Conservation (phyloP, 768 basidiomycete genomes). For the Tylopilus subfusipes region DNA sequence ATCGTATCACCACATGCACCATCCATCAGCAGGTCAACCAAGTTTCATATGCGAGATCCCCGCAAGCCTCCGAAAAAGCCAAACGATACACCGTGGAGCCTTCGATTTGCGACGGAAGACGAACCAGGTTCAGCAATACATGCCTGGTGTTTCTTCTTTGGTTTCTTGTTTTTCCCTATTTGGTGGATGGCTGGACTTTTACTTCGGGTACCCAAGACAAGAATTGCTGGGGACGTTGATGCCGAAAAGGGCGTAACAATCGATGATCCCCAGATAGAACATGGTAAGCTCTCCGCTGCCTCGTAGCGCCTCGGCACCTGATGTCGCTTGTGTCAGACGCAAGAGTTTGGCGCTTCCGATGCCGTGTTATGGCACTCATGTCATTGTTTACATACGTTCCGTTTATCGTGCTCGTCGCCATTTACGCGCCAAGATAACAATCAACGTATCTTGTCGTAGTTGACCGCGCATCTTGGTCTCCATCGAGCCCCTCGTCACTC, state of each 20-base stretch:
- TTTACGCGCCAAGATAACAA: slow-evolving; percentile 47
- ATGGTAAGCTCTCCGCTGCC: slow-evolving; percentile 45
- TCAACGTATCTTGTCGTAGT: slow-evolving; percentile 10
- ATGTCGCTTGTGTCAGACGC: slow-evolving; percentile 48
- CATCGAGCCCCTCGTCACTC: slow-evolving; percentile 1
- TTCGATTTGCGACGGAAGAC: slow-evolving; percentile 54
- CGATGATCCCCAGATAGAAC: slow-evolving; percentile 78
- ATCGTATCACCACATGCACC: slow-evolving; percentile 76
- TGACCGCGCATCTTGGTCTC: slow-evolving; percentile 6
- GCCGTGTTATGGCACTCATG: slow-evolving; percentile 66
- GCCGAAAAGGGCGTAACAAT: slow-evolving; percentile 67
- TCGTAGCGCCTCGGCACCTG: neutral
- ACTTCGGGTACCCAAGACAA: slow-evolving; percentile 56
- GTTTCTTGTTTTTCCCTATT: slow-evolving; percentile 59
- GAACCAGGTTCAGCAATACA: slow-evolving; percentile 52
- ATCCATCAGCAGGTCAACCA: slow-evolving; percentile 54
- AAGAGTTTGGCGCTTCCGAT: slow-evolving; percentile 68
- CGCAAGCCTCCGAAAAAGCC: slow-evolving; percentile 55
- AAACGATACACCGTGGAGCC: slow-evolving; percentile 59
- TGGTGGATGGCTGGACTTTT: slow-evolving; percentile 61
- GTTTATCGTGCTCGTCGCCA: slow-evolving; percentile 68
- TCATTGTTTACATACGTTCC: slow-evolving; percentile 76
- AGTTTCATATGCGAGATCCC: slow-evolving; percentile 81
- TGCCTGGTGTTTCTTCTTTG: slow-evolving; percentile 76
- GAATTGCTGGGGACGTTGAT: slow-evolving; percentile 53